Percentiles rank a stretch among this genome's conserved stretches.
These are phyloP conservation scores for Cajanus cajan DNA, from an alignment of 306 rosid genomes.

Conservation along the genomic window DNA sequence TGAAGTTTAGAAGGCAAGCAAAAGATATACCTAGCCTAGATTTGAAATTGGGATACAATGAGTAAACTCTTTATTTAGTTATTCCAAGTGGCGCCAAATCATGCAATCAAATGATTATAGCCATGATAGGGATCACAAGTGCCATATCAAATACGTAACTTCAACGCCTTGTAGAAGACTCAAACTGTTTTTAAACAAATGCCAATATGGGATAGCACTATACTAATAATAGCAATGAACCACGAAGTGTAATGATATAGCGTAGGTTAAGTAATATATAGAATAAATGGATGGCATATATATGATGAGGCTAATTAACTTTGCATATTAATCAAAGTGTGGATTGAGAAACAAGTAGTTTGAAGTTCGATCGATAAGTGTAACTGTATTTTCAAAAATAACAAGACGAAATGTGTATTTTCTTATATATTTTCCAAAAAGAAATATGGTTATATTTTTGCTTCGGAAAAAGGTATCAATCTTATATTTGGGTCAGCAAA, in stretches of 20 bases:
- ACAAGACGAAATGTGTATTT: not conserved
- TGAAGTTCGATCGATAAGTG: not conserved
- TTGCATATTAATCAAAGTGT: not conserved
- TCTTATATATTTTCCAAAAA: not conserved
- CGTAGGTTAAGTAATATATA: not conserved
- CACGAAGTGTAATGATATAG: not conserved
- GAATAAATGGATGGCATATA: not conserved
- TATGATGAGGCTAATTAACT: not conserved
- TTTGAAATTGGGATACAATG: slow-evolving; percentile 17
- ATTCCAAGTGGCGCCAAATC: slow-evolving; percentile 23
- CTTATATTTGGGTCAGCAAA: not conserved
- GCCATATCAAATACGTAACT: slow-evolving; percentile 11
- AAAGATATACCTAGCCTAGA: slow-evolving; percentile 15
- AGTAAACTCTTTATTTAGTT: slow-evolving; percentile 18
- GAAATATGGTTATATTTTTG: not conserved
- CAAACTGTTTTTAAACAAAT: not conserved
- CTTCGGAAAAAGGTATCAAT: not conserved
- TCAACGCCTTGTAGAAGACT: not conserved
- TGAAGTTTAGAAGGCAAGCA: slow-evolving; percentile 63
- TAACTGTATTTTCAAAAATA: not conserved
- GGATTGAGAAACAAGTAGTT: not conserved
- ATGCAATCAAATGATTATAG: slow-evolving; percentile 29
- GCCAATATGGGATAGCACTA: not conserved
- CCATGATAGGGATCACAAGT: slow-evolving; percentile 8
- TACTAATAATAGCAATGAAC: not conserved